Conservation (phyloP, 2,329 filamentous ascomycete species). For the Zopfia rhizophila region DNA sequence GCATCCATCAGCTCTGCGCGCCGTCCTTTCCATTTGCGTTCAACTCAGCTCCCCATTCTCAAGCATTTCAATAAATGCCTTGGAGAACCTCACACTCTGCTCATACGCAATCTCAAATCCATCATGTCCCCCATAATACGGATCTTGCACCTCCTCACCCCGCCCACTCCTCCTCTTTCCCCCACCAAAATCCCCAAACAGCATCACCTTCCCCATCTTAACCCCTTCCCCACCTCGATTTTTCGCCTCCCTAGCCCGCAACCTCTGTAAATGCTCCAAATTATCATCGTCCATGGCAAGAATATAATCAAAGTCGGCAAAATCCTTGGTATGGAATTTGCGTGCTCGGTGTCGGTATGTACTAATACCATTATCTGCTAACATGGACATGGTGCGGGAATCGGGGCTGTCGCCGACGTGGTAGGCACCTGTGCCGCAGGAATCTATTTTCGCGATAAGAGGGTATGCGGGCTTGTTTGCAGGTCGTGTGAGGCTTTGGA, state of each 20-base stretch:
- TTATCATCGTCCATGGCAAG: slow-evolving; percentile 94
- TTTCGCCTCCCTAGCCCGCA: slow-evolving; percentile 64
- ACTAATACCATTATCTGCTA: slow-evolving; percentile 77
- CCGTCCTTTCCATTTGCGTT: too few species aligned
- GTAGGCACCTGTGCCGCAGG: slow-evolving; percentile 90
- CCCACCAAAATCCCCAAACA: slow-evolving; percentile 86
- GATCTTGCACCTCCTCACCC: slow-evolving; percentile 81
- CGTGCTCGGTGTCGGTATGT: slow-evolving; percentile 82
- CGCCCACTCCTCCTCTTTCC: slow-evolving; percentile 55
- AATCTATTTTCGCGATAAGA: slow-evolving; percentile 78
- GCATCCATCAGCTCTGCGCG: too few species aligned
- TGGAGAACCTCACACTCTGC: slow-evolving; percentile 80
- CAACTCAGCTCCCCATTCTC: slow-evolving; percentile 49
- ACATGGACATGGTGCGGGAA: slow-evolving; percentile 81
- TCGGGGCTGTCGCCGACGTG: slow-evolving; percentile 83
- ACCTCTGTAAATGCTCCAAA: slow-evolving; percentile 72
- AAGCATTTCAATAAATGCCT: slow-evolving; percentile 76
- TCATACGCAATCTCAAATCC: slow-evolving; percentile 89
- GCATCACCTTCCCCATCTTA: slow-evolving; percentile 68
- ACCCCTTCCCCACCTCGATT: slow-evolving; percentile 44
- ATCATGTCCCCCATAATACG: slow-evolving; percentile 87
- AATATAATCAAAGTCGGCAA: slow-evolving; percentile 88
- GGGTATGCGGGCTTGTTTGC: slow-evolving; percentile 59
- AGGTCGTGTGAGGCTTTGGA: slow-evolving; percentile 73
- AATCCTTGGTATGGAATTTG: slow-evolving; percentile 77